Evolutionary conservation across 2,329 filamentous ascomycete genomes (phyloP), one percentile per base, ranked within the genome.

Genomic region (Monilinia vaccinii-corymbosi): DNA sequence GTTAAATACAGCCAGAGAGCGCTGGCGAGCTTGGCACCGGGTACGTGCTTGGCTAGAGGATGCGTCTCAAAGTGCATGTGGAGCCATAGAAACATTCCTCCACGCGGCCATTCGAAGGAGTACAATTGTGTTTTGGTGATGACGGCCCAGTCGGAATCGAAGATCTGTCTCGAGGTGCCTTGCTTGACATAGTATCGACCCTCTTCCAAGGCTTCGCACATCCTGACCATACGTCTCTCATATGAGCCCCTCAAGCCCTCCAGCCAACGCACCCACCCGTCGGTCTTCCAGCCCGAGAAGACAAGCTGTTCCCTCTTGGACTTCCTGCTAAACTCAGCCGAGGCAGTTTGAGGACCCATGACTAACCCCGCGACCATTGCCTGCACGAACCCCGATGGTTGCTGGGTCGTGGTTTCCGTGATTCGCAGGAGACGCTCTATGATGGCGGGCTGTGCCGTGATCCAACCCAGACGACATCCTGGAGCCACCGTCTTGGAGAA

Each of bases 401-500:
- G 88, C 69, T 93, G 87, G 0, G 91, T 96, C 21, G 81, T 81
- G 0, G 82, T 80, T 73, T 97, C 92, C 23, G 85, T 86, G 68
- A 95, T 87, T 59, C 87, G 86, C 18, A 77, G 65, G 47, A 94
- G 76, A 8, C 88, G 84, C 73, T 95, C 89, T 50, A 91, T 79
- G 51, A 97, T 76, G 0, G 77, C 84, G 1, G 91, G 91, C 69
- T 95, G 88, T 0, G 88, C 86, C 0, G 92, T 96, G 65, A 96
- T 85, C 90, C 91, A 97, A 45, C 93, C 93, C 1, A 97, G 77
- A 34, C 93, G 85, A 70, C 90, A 95, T 2, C 93, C 93, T 0
- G 93, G 93, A 0, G 91, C 91, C 21, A 96, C 82, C 0, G 90
- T 95, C 76, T 97, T 97, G 70, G 89, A 94, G 73, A 97, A 97